Evolutionary conservation across 441 rosid genomes (phyloP), one percentile per base, ranked within the genome.

Genomic region (Macaranga tanarius): DNA sequence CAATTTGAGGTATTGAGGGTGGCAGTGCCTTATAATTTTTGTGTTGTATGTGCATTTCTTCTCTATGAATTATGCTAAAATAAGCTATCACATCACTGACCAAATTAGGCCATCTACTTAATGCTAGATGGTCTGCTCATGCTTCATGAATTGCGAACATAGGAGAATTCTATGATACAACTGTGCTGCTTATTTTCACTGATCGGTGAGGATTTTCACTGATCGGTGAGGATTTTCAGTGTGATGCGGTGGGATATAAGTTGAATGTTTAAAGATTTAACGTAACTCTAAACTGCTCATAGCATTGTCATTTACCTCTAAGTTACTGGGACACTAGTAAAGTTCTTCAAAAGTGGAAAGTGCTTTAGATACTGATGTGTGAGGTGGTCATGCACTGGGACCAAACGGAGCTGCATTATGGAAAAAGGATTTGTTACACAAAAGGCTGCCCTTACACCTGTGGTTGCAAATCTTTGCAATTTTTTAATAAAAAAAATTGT

Each of bases 391-490:
- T 20, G 25, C 38, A 31, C 38, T 31, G 38, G 38, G 38, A 31
- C 13, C 57, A 7, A 42, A 42, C 5, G 45, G 10, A 26, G 47
- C 10, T 47, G 9, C 63, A 62, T 44, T n/a, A n/a, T n/a, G n/a
- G n/a, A n/a, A 52, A 54, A 28, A 26, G 28, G 58, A 7, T 48
- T 31, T 31, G 38, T 31, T 31, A 31, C 38, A 31, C 3, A 31
- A 31, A 31, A 31, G 38, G 66, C 13, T 5, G 20, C 56, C 55
- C 62, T 51, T 47, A 59, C 72, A 66, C 16, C 73, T 74, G 62
- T 67, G 6, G 38, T 17, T 34, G n/a, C 42, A 16, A 59, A 16
- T 20, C 54, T 70, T 48, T n/a, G n/a, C n/a, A n/a, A n/a, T n/a
- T n/a, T n/a, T n/a, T n/a, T n/a, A n/a, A n/a, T n/a, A n/a, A n/a